Evolutionary conservation across 2,329 filamentous ascomycete genomes (phyloP).

Genomic region (Cordyceps militaris): DNA sequence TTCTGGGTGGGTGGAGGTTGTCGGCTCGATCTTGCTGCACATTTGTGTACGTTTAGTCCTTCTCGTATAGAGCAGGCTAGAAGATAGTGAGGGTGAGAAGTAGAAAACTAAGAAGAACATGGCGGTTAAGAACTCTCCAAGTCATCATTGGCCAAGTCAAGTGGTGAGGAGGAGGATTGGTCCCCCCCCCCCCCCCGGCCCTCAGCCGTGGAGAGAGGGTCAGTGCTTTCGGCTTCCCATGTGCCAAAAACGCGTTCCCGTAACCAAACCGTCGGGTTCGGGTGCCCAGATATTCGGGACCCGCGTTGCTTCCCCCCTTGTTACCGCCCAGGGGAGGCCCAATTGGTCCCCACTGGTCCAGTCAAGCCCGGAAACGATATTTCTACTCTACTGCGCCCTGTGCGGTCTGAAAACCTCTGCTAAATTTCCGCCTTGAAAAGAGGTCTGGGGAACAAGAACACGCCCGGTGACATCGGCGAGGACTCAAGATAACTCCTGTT

Average conservation of each 20-base stretch:
- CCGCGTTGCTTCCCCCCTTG: not conserved
- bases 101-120: not conserved
- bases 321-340: not conserved
- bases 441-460: too few species aligned
- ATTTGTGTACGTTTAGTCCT: too few species aligned
- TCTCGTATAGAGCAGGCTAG: too few species aligned
- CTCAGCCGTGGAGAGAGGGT: constrained; percentile 1
- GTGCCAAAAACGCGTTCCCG: constrained; percentile 7
- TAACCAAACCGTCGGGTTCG: constrained; percentile 11
- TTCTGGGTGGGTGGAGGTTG: too few species aligned
- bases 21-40: too few species aligned
- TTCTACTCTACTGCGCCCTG: not conserved
- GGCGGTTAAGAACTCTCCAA: not conserved
- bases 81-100: too few species aligned
- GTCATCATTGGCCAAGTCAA: too few species aligned
- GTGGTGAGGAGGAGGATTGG: not conserved
- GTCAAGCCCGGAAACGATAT: not conserved
- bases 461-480: too few species aligned
- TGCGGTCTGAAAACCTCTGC: too few species aligned
- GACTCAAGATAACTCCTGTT: too few species aligned
- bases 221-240: constrained; percentile 5
- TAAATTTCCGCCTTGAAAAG: too few species aligned
- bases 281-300: constrained; percentile 8
- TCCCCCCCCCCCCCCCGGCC: not conserved
- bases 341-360: not conserved